These are phyloP conservation scores for Penicillium sp. DNA, from an alignment of 2,329 filamentous ascomycete genomes.

Conservation along the genomic window DNA sequence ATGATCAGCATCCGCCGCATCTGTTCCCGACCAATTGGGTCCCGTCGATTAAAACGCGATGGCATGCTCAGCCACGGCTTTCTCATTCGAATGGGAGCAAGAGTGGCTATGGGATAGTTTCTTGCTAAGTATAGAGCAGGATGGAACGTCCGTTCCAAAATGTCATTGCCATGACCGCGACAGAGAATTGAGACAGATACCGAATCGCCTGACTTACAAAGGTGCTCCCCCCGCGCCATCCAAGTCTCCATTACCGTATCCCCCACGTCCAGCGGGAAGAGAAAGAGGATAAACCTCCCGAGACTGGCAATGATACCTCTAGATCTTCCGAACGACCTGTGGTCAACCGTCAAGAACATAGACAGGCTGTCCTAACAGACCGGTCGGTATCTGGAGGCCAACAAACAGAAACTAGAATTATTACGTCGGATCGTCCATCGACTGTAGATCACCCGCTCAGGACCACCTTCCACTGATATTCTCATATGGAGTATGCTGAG, in stretches of 20 bases:
- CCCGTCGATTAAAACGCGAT: not conserved
- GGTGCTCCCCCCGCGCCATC: not conserved
- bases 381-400: constrained; percentile 1
- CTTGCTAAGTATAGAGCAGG: constrained; percentile 10
- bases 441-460: constrained; percentile 21
- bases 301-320: not conserved
- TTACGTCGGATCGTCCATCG: constrained; percentile 7
- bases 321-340: not conserved
- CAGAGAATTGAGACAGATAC: not conserved
- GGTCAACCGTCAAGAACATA: not conserved
- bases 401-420: not conserved
- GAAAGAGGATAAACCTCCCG: not conserved
- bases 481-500: not conserved
- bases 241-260: not conserved
- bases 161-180: not conserved
- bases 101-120: constrained; percentile 4
- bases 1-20: constrained; percentile 2
- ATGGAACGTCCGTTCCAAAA: not conserved
- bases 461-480: not conserved
- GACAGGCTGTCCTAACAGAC: constrained; percentile 1
- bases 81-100: not conserved
- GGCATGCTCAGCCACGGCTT: constrained; percentile 10
- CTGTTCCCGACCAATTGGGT: not conserved
- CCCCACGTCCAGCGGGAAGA: not conserved
- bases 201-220: not conserved